phyloP scores from a whole-genome alignment of 2,329 filamentous ascomycete genomes.

The Sphaerulina musiva region DNA sequence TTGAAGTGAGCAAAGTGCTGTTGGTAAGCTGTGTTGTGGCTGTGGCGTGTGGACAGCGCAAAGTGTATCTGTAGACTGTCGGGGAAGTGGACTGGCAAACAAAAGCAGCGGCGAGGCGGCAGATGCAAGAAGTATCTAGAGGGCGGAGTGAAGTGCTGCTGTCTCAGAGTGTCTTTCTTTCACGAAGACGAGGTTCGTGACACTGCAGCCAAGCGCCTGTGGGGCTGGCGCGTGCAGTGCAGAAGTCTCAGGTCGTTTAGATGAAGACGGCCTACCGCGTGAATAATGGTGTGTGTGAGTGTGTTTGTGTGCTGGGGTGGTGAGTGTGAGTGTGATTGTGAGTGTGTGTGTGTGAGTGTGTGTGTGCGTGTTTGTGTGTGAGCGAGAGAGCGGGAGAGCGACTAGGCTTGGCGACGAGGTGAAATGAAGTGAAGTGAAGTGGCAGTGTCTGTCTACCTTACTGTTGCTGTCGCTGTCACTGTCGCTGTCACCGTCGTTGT shows the following conservation, averaged over 20 bases:
- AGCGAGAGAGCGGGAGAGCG: too few species aligned
- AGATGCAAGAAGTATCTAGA: background rate
- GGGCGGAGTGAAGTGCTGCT: background rate
- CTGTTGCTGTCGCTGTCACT: too few species aligned
- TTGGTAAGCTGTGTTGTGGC: too few species aligned
- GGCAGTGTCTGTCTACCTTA: too few species aligned
- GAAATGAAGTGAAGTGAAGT: too few species aligned
- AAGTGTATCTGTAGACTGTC: too few species aligned
- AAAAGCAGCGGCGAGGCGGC: background rate
- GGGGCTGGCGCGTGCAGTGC: background rate
- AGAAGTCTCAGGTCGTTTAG: background rate
- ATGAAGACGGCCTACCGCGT: background rate
- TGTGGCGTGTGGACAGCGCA: too few species aligned
- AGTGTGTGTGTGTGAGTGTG: background rate
- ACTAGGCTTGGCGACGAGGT: too few species aligned
- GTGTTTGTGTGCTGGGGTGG: background rate
- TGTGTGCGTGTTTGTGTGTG: too few species aligned
- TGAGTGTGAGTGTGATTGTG: background rate
- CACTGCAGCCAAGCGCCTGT: background rate
- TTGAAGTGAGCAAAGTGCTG: background rate
- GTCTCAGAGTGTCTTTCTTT: background rate
- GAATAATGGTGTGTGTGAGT: background rate
- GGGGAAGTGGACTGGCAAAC: background rate
- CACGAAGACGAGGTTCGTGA: too few species aligned
- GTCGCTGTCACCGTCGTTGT: too few species aligned